These are phyloP conservation scores for Kondoa subrosea DNA, from an alignment of 768 basidiomycete genomes.

Conservation along the genomic window DNA sequence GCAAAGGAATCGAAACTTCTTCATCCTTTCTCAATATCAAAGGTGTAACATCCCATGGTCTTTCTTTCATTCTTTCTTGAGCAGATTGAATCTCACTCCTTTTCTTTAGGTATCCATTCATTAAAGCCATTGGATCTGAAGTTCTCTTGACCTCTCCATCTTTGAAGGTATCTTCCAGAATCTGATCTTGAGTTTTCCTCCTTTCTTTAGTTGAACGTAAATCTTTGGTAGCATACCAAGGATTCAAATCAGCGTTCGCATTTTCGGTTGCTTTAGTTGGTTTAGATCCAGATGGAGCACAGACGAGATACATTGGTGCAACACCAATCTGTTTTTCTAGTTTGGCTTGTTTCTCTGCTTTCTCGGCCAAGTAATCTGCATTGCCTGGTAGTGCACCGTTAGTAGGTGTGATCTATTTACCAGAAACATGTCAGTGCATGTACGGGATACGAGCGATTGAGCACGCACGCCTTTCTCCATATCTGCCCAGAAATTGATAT, in stretches of 20 bases:
- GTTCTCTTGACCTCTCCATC: constrained; percentile 24
- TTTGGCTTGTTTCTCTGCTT: constrained; percentile 28
- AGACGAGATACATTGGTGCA: constrained; percentile 29
- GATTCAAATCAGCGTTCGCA: constrained; percentile 31
- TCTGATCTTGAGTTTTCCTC: constrained; percentile 29
- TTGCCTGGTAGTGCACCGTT: background rate
- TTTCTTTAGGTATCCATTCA: constrained; percentile 25
- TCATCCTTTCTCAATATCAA: constrained; percentile 1
- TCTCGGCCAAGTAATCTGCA: constrained; percentile 26
- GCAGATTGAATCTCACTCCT: constrained; percentile 17
- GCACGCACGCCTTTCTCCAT: constrained; percentile 30
- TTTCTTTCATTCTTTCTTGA: constrained; percentile 8
- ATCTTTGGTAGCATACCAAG: constrained; percentile 33
- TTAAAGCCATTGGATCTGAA: constrained; percentile 24
- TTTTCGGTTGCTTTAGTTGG: constrained; percentile 24
- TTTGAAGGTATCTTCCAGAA: constrained; percentile 20
- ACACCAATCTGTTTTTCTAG: constrained; percentile 29
- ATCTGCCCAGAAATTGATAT: constrained; percentile 33
- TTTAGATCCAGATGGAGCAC: constrained; percentile 13
- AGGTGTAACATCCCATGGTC: constrained; percentile 17
- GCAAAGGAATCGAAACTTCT: background rate
- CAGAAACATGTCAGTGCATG: background rate
- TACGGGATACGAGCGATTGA: background rate
- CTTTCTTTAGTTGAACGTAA: constrained; percentile 30
- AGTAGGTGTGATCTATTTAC: background rate